A percentile compares a stretch with the other conserved stretches of the same genome.
phyloP scores from a whole-genome alignment of 1,284 basidiomycete genomes.

The Entoloma clypeatum region DNA sequence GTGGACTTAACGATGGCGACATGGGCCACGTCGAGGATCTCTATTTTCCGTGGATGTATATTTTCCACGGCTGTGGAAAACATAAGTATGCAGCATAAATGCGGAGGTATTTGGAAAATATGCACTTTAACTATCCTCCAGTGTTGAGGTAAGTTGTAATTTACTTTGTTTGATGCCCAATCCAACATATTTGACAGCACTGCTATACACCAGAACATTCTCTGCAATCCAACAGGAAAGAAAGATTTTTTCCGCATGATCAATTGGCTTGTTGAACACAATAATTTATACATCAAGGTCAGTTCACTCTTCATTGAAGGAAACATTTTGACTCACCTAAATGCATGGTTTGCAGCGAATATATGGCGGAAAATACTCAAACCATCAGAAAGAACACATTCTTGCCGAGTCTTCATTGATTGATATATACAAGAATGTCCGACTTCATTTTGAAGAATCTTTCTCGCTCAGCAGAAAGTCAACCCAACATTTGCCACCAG shows the following conservation, averaged over 20 bases:
- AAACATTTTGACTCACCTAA: not conserved
- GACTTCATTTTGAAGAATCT: conserved; percentile 25
- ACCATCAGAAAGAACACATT: conserved; percentile 19
- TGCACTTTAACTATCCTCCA: conserved; percentile 29
- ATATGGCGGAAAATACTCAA: conserved; percentile 21
- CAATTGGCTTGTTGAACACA: conserved; percentile 27
- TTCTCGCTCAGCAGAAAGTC: conserved; percentile 26
- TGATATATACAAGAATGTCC: conserved; percentile 22
- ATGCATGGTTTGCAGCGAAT: conserved; percentile 7
- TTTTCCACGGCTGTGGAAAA: conserved; percentile 30
- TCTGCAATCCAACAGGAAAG: conserved; percentile 11
- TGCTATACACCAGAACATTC: conserved; percentile 5
- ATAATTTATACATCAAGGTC: conserved; percentile 27
- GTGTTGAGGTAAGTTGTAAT: conserved; percentile 24
- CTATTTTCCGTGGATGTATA: conserved; percentile 26
- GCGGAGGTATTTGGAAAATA: conserved; percentile 22
- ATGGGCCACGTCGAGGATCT: conserved; percentile 28
- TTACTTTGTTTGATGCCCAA: not conserved
- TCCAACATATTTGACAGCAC: not conserved
- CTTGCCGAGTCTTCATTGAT: conserved; percentile 27
- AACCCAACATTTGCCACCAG: conserved; percentile 23
- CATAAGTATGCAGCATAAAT: conserved; percentile 32
- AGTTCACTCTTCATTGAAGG: conserved; percentile 2
- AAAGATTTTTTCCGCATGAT: conserved; percentile 18
- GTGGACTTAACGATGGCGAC: conserved; percentile 30